Conservation (phyloP, 768 basidiomycete species). For the Lentinula edodes region DNA sequence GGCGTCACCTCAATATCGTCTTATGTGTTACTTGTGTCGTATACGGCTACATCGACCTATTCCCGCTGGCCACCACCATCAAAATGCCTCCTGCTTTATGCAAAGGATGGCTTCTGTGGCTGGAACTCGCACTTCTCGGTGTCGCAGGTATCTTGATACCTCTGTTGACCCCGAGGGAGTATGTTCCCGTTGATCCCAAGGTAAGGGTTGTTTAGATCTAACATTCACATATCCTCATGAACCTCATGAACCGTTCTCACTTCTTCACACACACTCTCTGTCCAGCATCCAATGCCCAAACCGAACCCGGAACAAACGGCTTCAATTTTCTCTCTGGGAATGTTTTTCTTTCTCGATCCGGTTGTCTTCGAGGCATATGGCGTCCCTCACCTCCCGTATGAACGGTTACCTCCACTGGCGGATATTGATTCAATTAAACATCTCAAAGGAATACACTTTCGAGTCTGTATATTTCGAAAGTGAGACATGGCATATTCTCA, state of each 20-base stretch:
- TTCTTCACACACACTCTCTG: neutral
- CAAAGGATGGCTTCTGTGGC: slow-evolving; percentile 36
- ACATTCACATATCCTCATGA: neutral
- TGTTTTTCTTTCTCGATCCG: slow-evolving; percentile 25
- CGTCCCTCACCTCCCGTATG: slow-evolving; percentile 14
- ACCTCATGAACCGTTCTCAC: slow-evolving; percentile 5
- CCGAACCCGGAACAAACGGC: slow-evolving; percentile 28
- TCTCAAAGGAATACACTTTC: slow-evolving; percentile 2
- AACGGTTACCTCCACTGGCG: slow-evolving; percentile 48
- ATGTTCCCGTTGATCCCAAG: slow-evolving; percentile 37
- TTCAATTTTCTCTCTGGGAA: slow-evolving; percentile 21
- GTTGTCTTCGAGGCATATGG: slow-evolving; percentile 4
- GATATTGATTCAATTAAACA: slow-evolving; percentile 45
- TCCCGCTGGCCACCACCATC: slow-evolving; percentile 39
- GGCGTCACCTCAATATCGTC: slow-evolving; percentile 4
- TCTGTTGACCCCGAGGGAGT: slow-evolving; percentile 34
- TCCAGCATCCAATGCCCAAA: slow-evolving; percentile 5
- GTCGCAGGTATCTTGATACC: slow-evolving; percentile 35
- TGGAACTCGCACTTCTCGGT: slow-evolving; percentile 29
- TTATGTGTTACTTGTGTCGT: neutral
- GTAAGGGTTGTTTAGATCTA: slow-evolving; percentile 12
- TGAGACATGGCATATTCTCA: too few relatives aligned
- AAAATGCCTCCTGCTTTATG: slow-evolving; percentile 30
- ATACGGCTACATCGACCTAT: slow-evolving; percentile 27
- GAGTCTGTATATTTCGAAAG: neutral